Conservation (phyloP, 2,329 filamentous ascomycete genomes). For the Microcyclosporella mali region DNA sequence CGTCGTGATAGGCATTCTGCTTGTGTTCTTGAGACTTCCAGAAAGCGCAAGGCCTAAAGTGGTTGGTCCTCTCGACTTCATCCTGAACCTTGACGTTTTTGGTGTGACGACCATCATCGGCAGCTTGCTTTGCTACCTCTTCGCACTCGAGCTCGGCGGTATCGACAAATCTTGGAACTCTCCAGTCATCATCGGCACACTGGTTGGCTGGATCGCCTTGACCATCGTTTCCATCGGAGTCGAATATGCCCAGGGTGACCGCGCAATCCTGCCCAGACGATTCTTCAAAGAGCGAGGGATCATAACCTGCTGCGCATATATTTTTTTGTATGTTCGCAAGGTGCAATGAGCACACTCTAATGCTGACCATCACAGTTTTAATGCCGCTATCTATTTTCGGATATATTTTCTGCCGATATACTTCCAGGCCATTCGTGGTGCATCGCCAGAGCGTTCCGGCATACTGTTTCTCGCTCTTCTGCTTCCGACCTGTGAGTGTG, state of each 20-base stretch:
- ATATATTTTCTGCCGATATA: constrained; percentile 37
- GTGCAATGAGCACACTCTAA: too few relatives aligned
- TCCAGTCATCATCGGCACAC: constrained; percentile 31
- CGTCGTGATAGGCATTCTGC: too few relatives aligned
- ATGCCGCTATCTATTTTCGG: too few relatives aligned
- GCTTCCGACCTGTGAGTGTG: too few relatives aligned
- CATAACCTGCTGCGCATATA: not conserved
- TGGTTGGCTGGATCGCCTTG: constrained; percentile 29
- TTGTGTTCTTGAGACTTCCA: too few relatives aligned
- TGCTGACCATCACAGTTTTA: too few relatives aligned
- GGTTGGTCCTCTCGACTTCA: too few relatives aligned
- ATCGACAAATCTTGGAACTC: constrained; percentile 31
- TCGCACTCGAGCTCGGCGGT: constrained; percentile 36
- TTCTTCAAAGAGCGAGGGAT: constrained; percentile 28
- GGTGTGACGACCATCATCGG: too few relatives aligned
- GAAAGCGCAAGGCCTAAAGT: too few relatives aligned
- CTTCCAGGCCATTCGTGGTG: constrained; percentile 37
- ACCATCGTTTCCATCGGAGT: constrained; percentile 32
- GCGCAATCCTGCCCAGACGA: constrained; percentile 35
- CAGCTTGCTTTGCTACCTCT: too few relatives aligned
- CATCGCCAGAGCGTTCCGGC: constrained; percentile 38
- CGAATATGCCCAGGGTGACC: constrained; percentile 31
- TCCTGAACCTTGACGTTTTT: too few relatives aligned
- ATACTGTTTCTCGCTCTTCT: too few relatives aligned
- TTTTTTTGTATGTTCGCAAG: not conserved